phyloP scores from a whole-genome alignment of 2,329 filamentous ascomycete species.

The Aureobasidium lini region DNA sequence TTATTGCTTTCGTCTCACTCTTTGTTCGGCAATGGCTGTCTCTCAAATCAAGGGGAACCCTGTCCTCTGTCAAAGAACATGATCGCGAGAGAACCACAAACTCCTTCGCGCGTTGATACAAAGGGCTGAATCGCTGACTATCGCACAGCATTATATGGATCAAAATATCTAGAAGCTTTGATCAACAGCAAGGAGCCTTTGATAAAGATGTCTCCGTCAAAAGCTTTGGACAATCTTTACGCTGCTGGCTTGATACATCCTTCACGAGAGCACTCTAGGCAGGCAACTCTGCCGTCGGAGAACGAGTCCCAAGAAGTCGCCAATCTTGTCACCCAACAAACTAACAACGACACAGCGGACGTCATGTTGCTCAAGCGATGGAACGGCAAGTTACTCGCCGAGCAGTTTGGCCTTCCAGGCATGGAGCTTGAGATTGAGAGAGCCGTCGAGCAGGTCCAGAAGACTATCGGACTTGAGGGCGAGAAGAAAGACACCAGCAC shows the following conservation, averaged over 20 bases:
- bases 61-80: too few relatives aligned
- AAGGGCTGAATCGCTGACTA: background rate
- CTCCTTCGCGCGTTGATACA: too few relatives aligned
- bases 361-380: slow-evolving; percentile 43
- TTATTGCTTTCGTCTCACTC: too few relatives aligned
- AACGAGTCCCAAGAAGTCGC: slow-evolving; percentile 34
- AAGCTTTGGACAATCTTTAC: slow-evolving; percentile 69
- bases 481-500: slow-evolving; percentile 11
- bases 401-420: slow-evolving; percentile 41
- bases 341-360: slow-evolving; percentile 35
- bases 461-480: slow-evolving; percentile 32
- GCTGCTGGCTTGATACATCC: slow-evolving; percentile 41
- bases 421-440: slow-evolving; percentile 49
- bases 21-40: too few relatives aligned
- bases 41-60: too few relatives aligned
- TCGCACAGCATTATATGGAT: slow-evolving; percentile 64
- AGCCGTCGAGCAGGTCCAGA: slow-evolving; percentile 45
- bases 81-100: too few relatives aligned
- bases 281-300: slow-evolving; percentile 29
- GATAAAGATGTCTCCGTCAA: slow-evolving; percentile 57
- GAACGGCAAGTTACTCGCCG: slow-evolving; percentile 46
- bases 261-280: slow-evolving; percentile 32
- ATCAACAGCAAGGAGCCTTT: slow-evolving; percentile 57
- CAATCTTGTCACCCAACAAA: slow-evolving; percentile 31
- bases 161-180: slow-evolving; percentile 77